These are phyloP conservation scores for Thalassiosira tumida DNA, from an alignment of 352 stramenopile species.

Conservation along the genomic window DNA sequence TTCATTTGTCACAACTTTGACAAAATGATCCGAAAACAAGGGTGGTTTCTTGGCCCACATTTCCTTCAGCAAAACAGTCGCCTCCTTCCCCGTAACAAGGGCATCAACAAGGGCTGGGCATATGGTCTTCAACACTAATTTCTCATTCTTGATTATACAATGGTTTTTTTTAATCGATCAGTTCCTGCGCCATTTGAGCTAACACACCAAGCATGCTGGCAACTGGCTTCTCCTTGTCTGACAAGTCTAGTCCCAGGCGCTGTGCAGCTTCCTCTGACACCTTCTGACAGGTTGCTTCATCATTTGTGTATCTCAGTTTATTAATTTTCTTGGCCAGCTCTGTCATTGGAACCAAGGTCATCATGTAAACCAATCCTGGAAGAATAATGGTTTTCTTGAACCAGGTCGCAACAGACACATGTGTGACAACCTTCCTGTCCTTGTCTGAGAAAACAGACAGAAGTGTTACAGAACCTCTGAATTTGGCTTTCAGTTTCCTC, in stretches of 20 bases:
- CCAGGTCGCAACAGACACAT: conserved; percentile 18
- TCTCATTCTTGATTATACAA: neutral
- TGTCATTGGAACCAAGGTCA: conserved; percentile 33
- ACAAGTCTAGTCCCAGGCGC: neutral
- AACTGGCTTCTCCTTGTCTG: neutral
- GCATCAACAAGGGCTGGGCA: conserved; percentile 23
- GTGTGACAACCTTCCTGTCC: neutral
- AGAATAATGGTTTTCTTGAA: conserved; percentile 41
- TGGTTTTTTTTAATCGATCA: neutral
- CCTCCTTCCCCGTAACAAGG: neutral
- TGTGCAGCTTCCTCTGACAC: conserved; percentile 23
- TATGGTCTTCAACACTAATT: conserved; percentile 11
- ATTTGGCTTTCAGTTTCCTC: too few relatives aligned
- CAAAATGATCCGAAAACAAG: conserved; percentile 19
- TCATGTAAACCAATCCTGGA: conserved; percentile 18
- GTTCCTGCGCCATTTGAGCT: conserved; percentile 3
- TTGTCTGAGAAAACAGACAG: conserved; percentile 45
- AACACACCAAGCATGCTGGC: conserved; percentile 10
- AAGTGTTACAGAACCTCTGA: too few relatives aligned
- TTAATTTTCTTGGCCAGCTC: conserved; percentile 30
- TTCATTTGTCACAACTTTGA: conserved; percentile 8
- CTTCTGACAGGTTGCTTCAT: conserved; percentile 5
- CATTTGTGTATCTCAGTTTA: conserved; percentile 15
- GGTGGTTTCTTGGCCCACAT: conserved; percentile 19
- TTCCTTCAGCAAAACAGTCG: conserved; percentile 23